Conservation (phyloP, 495 filamentous ascomycete genomes). For the Rhypophila decipiens region DNA sequence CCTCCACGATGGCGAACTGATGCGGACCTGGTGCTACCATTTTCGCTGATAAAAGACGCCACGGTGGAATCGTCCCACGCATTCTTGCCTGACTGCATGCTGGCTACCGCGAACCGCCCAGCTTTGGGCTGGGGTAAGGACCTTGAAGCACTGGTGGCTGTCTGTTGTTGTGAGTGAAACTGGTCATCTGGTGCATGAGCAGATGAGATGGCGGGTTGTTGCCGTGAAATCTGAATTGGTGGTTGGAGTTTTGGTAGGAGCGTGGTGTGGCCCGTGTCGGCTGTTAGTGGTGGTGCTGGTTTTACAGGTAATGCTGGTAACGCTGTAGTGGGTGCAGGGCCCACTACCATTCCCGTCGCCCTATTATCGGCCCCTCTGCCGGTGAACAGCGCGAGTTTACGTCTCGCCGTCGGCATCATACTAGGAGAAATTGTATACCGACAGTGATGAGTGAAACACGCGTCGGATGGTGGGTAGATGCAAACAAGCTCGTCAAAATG, state of each 20-base stretch:
- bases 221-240: constrained; percentile 12
- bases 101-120: constrained; percentile 8
- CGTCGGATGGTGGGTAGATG: too few species aligned
- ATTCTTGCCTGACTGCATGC: constrained; percentile 14
- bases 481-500: constrained; percentile 6
- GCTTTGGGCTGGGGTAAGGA: constrained; percentile 18
- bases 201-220: constrained; percentile 23
- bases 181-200: constrained; percentile 8
- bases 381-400: constrained; percentile 26
- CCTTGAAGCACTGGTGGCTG: constrained; percentile 8
- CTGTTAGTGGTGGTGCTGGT: constrained; percentile 7
- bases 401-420: constrained; percentile 30
- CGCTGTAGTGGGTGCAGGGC: constrained; percentile 12
- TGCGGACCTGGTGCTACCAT: constrained; percentile 20
- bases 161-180: constrained; percentile 4
- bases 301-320: constrained; percentile 20
- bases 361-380: constrained; percentile 16
- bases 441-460: too few species aligned
- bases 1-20: constrained; percentile 22
- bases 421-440: constrained; percentile 20
- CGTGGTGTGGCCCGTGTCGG: constrained; percentile 6
- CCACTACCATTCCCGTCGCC: constrained; percentile 12
- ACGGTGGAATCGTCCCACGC: constrained; percentile 34
- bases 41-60: constrained; percentile 29
- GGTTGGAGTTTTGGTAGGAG: constrained; percentile 3